Percentiles rank a stretch among this genome's conserved stretches.
These are phyloP conservation scores for Rhodotorula sp. DNA, from an alignment of 1,284 basidiomycete species.

Conservation along the genomic window DNA sequence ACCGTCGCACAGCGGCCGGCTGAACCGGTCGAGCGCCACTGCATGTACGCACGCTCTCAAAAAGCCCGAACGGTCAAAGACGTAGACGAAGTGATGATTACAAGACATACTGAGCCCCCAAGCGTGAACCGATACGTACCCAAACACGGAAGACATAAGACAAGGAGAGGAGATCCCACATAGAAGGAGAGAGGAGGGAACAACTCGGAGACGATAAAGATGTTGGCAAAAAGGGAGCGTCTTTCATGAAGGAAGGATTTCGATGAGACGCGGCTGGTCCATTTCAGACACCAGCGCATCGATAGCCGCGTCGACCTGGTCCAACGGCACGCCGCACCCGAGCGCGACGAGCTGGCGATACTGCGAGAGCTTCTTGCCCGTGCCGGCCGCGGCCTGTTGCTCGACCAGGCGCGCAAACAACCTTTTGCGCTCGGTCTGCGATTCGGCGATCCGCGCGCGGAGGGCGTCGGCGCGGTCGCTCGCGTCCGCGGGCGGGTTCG, in stretches of 20 bases:
- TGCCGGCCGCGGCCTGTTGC: slow-evolving; percentile 83
- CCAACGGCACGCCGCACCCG: slow-evolving; percentile 76
- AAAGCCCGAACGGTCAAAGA: no score
- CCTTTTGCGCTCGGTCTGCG: slow-evolving; percentile 64
- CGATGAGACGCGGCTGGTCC: neutral
- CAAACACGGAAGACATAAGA: neutral
- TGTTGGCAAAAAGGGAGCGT: neutral
- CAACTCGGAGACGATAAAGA: neutral
- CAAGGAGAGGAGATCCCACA: neutral
- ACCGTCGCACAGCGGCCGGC: no score
- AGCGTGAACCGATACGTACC: neutral
- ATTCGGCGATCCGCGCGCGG: slow-evolving; percentile 63
- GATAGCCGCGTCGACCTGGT: slow-evolving; percentile 79
- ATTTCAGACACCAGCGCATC: slow-evolving; percentile 48
- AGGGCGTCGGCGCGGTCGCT: slow-evolving; percentile 59
- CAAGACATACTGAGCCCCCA: no score
- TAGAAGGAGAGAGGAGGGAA: neutral
- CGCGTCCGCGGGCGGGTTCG: slow-evolving; percentile 50
- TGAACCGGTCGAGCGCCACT: no score
- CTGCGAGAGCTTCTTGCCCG: slow-evolving; percentile 78
- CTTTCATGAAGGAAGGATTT: neutral
- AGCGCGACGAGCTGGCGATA: slow-evolving; percentile 81
- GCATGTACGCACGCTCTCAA: no score
- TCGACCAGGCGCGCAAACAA: slow-evolving; percentile 71
- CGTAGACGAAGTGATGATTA: no score